A percentile compares a stretch with the other conserved stretches of the same genome.
phyloP scores from a whole-genome alignment of 2,329 filamentous ascomycete genomes.

The Ophiostoma australiae region DNA sequence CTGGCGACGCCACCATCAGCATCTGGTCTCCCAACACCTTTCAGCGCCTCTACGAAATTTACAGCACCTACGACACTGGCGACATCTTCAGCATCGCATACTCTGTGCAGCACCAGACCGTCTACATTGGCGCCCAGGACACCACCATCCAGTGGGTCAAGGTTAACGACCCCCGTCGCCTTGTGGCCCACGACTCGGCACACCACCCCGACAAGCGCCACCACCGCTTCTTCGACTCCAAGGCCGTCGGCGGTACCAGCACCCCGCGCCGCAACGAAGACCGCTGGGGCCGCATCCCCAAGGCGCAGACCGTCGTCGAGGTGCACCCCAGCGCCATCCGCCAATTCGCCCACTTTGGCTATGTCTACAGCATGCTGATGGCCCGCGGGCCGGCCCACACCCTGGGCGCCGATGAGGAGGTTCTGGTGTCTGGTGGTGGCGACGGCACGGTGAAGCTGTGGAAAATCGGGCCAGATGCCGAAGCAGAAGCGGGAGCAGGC shows the following conservation, averaged over 20 bases:
- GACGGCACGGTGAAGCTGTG: conserved; percentile 96
- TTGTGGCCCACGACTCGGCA: conserved; percentile 57
- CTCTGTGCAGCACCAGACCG: conserved; percentile 69
- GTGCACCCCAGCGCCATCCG: conserved; percentile 75
- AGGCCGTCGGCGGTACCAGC: conserved; percentile 73
- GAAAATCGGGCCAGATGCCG: conserved; percentile 50
- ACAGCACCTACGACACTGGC: conserved; percentile 88
- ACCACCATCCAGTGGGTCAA: conserved; percentile 92
- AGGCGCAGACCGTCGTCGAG: conserved; percentile 60
- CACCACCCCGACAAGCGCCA: conserved; percentile 71
- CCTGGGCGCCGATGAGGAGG: conserved; percentile 68
- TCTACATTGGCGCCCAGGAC: conserved; percentile 92
- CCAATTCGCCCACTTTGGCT: conserved; percentile 91
- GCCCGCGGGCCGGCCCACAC: conserved; percentile 63
- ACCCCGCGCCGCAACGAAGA: conserved; percentile 67
- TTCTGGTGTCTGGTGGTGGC: conserved; percentile 84
- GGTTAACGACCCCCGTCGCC: conserved; percentile 58
- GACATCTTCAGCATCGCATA: conserved; percentile 96
- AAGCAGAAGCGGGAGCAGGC: conserved; percentile 43
- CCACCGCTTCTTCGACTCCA: conserved; percentile 89
- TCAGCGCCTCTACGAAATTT: conserved; percentile 77
- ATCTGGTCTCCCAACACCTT: conserved; percentile 81
- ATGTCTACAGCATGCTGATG: conserved; percentile 93
- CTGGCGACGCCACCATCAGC: conserved; percentile 89
- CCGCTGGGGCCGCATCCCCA: conserved; percentile 51